Base-by-base conservation (phyloP, 371 early-diverging fungal genomes). In the Mortierella sp. region DNA sequence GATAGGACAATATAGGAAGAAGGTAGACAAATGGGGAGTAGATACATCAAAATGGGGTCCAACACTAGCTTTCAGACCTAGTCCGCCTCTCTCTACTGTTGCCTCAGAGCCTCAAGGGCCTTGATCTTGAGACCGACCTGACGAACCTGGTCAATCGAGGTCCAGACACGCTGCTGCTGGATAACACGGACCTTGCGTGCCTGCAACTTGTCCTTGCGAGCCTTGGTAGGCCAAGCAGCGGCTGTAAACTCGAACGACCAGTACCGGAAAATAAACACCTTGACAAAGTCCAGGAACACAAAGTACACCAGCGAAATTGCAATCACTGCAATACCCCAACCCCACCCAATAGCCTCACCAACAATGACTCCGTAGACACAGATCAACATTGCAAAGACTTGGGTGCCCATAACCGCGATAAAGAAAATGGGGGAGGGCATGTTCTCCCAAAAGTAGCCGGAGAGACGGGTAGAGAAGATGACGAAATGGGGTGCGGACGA, bases 401-500 rank as follows among this genome's bases (percentile, higher is more conserved):
- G 97, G 21, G 97, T 98, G 54, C 95, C 97, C 84, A 95, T 91
- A 68, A 98, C 94, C 72, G 96, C 96, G 8, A 92, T 88, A 13
- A 95, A 93, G 88, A 98, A 98, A 54, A 91, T 89, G 89, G 91
- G 90, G 34, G 95, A 95, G 11, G 98, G 97, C 77, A 94, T 89
- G 77, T 93, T 95, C 75, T 93, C 93, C 95, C 96, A 98, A 91
- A 96, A 97, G 89, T 93, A 95, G 45, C 94, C 93, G 14, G 95
- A 91, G 6, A 97, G 88, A 82, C 98, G 94, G n/a, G 98, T 98
- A 21, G 97, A 97, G 88, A 98, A 98, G 84, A 98, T 98, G 52
- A 97, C 96, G 91, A 98, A 98, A 88, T 98, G 97, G 44, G 98
- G 98, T 58, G 95, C 95, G 28, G 94, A 96, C 24, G 96, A 96